Evolutionary conservation across 345 rosid species (phyloP), one percentile per base, ranked within the genome.

Genomic region (Salix arbutifolia): DNA sequence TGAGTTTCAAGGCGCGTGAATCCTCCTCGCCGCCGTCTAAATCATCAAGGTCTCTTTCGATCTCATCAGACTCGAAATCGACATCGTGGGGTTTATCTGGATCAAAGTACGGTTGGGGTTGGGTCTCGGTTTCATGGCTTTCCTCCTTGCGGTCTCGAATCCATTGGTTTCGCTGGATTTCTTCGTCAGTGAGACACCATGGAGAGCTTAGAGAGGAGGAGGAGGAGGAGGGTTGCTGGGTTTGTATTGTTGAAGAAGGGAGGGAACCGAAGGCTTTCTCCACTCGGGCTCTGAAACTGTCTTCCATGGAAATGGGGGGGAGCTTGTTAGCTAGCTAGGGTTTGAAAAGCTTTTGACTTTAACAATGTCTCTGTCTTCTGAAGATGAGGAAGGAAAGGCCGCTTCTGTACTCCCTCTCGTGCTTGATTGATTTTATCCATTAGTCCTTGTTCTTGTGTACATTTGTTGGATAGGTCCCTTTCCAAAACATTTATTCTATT

Each of bases 161-260:
- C 86, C 88, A 79, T 60, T 85, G 88, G 42, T 78, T 84, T 56
- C 77, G 84, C 62, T 86, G 85, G 79, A 94, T 87, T 77, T 89
- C 97, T 0, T 83, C 90, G 78, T 88, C 97, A 4, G 91, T 82
- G 35, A 95, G 91, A 72, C 78, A 83, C 99, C 99, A 95, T 10
- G 86, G 81, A 38, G 93, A 80, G 71, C 85, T 81, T 0, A 50
- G 35, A 44, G 73, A 69, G 33, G 74, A 35, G 8, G 85, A 17
- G 12, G 67, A 8, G 7, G 60, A 16, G 4, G 64, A 42, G 8
- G 65, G 76, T 37, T 58, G 26, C 12, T 23, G 64, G 64, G 64
- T 58, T n/a, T 58, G 18, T 37, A 21, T 3, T 37, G 48, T 19
- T 16, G 48, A 67, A 21, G 70, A 72, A 21, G 89, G 52, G 28